A percentile compares a stretch with the other conserved stretches of the same genome.
phyloP scores from a whole-genome alignment of 805 yeast species.

The Saccharomyces mikatae region DNA sequence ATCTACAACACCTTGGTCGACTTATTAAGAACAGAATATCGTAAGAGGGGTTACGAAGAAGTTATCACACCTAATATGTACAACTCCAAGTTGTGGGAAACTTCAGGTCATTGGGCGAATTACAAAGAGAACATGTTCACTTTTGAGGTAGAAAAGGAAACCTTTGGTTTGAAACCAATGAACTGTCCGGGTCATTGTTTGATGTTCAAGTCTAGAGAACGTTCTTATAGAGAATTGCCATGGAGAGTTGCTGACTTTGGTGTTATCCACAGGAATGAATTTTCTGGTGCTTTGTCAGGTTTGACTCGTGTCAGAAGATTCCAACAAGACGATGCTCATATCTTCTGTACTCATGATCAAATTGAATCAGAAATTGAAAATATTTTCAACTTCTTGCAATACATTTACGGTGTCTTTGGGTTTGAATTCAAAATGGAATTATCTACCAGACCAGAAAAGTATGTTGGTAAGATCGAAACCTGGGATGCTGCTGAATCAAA shows the following conservation, averaged over 20 bases:
- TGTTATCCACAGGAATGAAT: slow-evolving; percentile 94
- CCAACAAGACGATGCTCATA: slow-evolving; percentile 99
- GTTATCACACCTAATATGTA: slow-evolving; percentile 99
- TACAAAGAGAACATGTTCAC: slow-evolving; percentile 96
- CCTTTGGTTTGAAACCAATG: slow-evolving; percentile 91
- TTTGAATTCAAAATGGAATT: slow-evolving; percentile 94
- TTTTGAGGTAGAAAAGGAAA: slow-evolving; percentile 93
- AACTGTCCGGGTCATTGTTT: slow-evolving; percentile 90
- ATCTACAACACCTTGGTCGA: slow-evolving; percentile 84
- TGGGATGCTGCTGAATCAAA: slow-evolving; percentile 89
- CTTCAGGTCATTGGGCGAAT: slow-evolving; percentile 98
- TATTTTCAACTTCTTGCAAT: slow-evolving; percentile 77
- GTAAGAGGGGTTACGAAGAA: slow-evolving; percentile 92
- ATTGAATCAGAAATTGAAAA: slow-evolving; percentile 77
- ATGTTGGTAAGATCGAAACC: slow-evolving; percentile 85
- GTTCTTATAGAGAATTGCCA: slow-evolving; percentile 94
- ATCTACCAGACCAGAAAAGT: slow-evolving; percentile 95
- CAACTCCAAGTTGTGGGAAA: slow-evolving; percentile 95
- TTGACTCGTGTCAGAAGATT: slow-evolving; percentile 96
- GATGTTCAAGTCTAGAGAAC: slow-evolving; percentile 83
- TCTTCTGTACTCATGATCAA: slow-evolving; percentile 90
- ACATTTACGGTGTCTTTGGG: slow-evolving; percentile 84
- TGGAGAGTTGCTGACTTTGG: slow-evolving; percentile 99
- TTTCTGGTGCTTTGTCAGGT: slow-evolving; percentile 88
- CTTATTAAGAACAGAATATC: slow-evolving; percentile 74